Evolutionary conservation across 345 rosid genomes (phyloP).

Genomic region (Diplotaxis tenuifolia): DNA sequence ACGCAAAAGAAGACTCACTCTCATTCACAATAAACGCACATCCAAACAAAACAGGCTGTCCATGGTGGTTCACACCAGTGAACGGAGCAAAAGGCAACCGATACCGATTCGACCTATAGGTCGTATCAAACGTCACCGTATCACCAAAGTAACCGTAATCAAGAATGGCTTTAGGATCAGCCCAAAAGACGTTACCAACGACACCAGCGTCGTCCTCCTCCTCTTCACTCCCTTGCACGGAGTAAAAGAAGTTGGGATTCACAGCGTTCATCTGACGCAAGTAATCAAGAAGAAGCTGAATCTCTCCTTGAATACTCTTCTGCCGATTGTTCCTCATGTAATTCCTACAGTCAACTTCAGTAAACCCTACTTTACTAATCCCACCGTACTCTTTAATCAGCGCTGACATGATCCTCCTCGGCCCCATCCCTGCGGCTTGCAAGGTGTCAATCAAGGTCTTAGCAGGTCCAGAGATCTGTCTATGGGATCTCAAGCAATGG

Average conservation of each 20-base stretch:
- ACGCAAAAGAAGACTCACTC: conserved; percentile 53
- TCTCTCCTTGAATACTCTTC: conserved; percentile 50
- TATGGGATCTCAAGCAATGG: conserved; percentile 54
- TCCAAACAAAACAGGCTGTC: conserved; percentile 60
- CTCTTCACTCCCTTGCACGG: conserved; percentile 45
- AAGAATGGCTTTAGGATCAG: conserved; percentile 42
- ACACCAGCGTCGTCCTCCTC: no score
- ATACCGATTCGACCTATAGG: conserved; percentile 51
- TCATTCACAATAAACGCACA: conserved; percentile 60
- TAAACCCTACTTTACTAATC: conserved; percentile 58
- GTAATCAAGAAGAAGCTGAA: conserved; percentile 53
- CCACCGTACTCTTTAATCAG: conserved; percentile 60
- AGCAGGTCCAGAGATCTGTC: conserved; percentile 63
- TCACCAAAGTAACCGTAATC: conserved; percentile 45
- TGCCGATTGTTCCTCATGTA: conserved; percentile 57
- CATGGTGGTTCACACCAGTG: conserved; percentile 61
- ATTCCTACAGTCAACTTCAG: conserved; percentile 59
- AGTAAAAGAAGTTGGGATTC: conserved; percentile 41
- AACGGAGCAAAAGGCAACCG: conserved; percentile 51
- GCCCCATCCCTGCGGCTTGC: conserved; percentile 69
- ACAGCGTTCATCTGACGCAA: conserved; percentile 48
- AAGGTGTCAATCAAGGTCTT: conserved; percentile 61
- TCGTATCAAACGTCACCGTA: conserved; percentile 50
- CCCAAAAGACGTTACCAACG: conserved; percentile 49
- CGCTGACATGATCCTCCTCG: conserved; percentile 60